phyloP scores from a whole-genome alignment of 768 basidiomycete genomes.

The Russula lepida region DNA sequence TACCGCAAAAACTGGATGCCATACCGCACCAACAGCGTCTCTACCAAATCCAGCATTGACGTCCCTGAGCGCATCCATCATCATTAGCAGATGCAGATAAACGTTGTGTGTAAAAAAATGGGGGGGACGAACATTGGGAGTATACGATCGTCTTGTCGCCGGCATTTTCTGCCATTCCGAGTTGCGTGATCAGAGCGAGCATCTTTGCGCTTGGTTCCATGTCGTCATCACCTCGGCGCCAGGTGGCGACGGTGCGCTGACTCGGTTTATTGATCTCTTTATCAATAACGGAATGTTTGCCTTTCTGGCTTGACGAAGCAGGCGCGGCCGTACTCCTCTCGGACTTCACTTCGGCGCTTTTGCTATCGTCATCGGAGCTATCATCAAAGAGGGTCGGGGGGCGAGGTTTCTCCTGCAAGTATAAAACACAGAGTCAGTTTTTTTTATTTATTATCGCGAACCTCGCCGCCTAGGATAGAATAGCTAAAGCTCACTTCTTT shows the following conservation, averaged over 20 bases:
- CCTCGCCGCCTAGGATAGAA: not conserved
- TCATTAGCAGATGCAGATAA: not conserved
- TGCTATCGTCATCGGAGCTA: not conserved
- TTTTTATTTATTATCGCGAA: not conserved
- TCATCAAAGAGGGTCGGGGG: not conserved
- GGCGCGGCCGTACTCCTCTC: not conserved
- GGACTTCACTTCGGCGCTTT: not conserved
- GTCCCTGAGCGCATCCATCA: constrained; percentile 41
- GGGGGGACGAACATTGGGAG: constrained; percentile 48
- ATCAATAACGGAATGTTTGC: constrained; percentile 26
- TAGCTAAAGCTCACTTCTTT: constrained; percentile 9
- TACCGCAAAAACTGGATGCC: constrained; percentile 53
- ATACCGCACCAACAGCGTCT: constrained; percentile 49
- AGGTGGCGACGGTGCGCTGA: constrained; percentile 37
- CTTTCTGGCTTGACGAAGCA: not conserved
- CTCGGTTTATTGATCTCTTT: constrained; percentile 6
- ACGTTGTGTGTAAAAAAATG: not conserved
- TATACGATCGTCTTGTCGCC: constrained; percentile 67
- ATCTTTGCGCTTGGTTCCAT: constrained; percentile 65
- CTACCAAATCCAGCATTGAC: constrained; percentile 59
- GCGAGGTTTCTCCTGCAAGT: constrained; percentile 3
- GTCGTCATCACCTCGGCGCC: constrained; percentile 53
- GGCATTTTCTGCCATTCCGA: constrained; percentile 49
- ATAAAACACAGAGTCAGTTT: not conserved
- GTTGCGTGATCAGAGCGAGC: constrained; percentile 43